Evolutionary conservation across 176 grass and related monocot genomes (phyloP).

Genomic region (Musa acuminata): DNA sequence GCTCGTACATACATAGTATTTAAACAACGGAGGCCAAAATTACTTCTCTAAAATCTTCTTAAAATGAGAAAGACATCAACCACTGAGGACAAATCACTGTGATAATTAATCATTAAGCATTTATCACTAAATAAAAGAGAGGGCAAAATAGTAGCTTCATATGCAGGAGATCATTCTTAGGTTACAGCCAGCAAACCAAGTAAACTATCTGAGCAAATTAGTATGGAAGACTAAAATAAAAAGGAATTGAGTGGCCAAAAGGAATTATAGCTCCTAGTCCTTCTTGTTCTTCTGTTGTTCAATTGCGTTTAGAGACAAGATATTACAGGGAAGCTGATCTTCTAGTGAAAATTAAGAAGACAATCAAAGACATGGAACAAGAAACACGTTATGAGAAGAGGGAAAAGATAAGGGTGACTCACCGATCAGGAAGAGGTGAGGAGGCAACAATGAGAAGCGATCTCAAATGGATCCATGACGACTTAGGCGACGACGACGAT

Average conservation of each 20-base stretch:
- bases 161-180: not conserved
- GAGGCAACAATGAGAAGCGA: constrained; percentile 16
- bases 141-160: not conserved
- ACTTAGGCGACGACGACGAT: constrained; percentile 15
- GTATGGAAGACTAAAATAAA: not conserved
- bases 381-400: not conserved
- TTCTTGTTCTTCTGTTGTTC: not conserved
- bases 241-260: not conserved
- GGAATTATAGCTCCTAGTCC: not conserved
- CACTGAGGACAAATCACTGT: not conserved
- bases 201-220: not conserved
- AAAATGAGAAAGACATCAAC: not conserved
- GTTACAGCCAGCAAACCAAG: not conserved
- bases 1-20: too few relatives aligned
- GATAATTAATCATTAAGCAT: not conserved
- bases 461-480: constrained; percentile 21
- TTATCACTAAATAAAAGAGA: not conserved
- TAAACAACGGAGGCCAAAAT: not conserved
- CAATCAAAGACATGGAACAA: not conserved
- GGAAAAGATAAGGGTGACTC: constrained; percentile 8
- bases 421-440: constrained; percentile 24
- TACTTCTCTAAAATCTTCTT: too few relatives aligned
- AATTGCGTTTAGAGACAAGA: not conserved
- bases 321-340: not conserved
- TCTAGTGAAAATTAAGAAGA: not conserved